A percentile compares a stretch with the other conserved stretches of the same genome.
Conservation (phyloP, 805 yeast species). For the Yamadazyma insecticola region DNA sequence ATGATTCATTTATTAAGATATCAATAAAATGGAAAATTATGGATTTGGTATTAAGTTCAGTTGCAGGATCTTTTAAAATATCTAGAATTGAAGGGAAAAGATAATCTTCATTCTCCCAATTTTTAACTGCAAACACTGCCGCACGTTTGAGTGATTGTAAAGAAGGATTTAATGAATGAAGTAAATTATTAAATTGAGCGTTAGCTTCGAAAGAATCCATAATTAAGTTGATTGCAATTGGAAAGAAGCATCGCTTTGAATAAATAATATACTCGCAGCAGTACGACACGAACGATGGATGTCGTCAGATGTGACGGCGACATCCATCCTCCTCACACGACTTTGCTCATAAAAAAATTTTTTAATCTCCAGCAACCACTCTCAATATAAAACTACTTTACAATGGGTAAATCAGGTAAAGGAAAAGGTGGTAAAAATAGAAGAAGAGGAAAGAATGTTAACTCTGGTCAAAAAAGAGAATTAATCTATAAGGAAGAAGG, state of each 20-base stretch:
- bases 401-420: slow-evolving; percentile 71
- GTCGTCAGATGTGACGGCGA: too few species aligned
- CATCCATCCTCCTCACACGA: too few species aligned
- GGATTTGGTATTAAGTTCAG: slow-evolving; percentile 58
- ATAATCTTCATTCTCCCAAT: slow-evolving; percentile 61
- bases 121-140: slow-evolving; percentile 52
- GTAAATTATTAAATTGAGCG: slow-evolving; percentile 63
- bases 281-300: too few species aligned
- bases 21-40: slow-evolving; percentile 70
- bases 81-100: slow-evolving; percentile 64
- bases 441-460: slow-evolving; percentile 97
- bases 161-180: slow-evolving; percentile 64
- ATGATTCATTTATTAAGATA: slow-evolving; percentile 44
- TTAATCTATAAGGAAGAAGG: slow-evolving; percentile 89
- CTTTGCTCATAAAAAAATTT: too few species aligned
- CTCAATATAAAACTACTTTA: too few species aligned
- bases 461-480: slow-evolving; percentile 90
- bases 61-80: slow-evolving; percentile 41
- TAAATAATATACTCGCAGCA: too few species aligned
- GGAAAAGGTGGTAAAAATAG: slow-evolving; percentile 92
- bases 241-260: too few species aligned
- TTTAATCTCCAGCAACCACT: too few species aligned
- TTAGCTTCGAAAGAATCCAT: slow-evolving; percentile 93
- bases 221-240: too few species aligned
- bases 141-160: slow-evolving; percentile 45